These are phyloP conservation scores for Boletus reticulatus DNA, from an alignment of 768 basidiomycete species.

Conservation along the genomic window DNA sequence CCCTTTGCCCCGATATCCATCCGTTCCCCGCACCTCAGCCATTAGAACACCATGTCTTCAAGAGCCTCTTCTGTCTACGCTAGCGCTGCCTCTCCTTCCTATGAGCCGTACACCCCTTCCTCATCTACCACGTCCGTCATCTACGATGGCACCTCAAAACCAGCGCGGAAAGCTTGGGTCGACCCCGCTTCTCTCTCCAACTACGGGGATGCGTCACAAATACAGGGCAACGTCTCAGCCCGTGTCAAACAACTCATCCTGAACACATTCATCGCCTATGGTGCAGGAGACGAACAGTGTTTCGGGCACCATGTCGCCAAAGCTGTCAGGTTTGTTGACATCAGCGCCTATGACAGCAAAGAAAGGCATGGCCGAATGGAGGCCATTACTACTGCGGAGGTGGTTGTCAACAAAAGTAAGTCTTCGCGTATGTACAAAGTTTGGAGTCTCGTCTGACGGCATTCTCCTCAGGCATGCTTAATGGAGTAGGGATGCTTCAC, in stretches of 20 bases:
- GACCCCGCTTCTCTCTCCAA: slow-evolving; percentile 63
- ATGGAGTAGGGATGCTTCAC: slow-evolving; percentile 73
- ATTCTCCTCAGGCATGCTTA: slow-evolving; percentile 58
- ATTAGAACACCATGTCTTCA: slow-evolving; percentile 24
- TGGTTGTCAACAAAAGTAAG: slow-evolving; percentile 61
- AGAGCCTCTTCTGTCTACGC: slow-evolving; percentile 26
- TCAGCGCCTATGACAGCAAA: slow-evolving; percentile 47
- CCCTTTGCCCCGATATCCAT: slow-evolving; percentile 2
- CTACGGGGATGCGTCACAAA: slow-evolving; percentile 51
- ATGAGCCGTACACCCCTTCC: slow-evolving; percentile 25
- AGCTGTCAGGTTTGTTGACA: slow-evolving; percentile 57
- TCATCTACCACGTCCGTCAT: slow-evolving; percentile 29
- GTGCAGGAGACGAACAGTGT: slow-evolving; percentile 60
- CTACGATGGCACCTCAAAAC: slow-evolving; percentile 19
- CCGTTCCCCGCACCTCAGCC: neutral
- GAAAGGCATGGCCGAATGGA: slow-evolving; percentile 53
- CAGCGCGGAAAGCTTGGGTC: slow-evolving; percentile 50
- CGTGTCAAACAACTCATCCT: slow-evolving; percentile 64
- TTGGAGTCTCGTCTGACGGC: neutral
- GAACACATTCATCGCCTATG: slow-evolving; percentile 68
- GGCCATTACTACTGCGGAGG: slow-evolving; percentile 60
- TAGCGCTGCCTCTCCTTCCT: slow-evolving; percentile 26
- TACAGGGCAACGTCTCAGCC: slow-evolving; percentile 61
- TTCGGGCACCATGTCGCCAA: slow-evolving; percentile 65
- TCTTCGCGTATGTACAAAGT: neutral